Base-by-base conservation (phyloP, 805 yeast species). In the Monosporozyma aerobia region DNA sequence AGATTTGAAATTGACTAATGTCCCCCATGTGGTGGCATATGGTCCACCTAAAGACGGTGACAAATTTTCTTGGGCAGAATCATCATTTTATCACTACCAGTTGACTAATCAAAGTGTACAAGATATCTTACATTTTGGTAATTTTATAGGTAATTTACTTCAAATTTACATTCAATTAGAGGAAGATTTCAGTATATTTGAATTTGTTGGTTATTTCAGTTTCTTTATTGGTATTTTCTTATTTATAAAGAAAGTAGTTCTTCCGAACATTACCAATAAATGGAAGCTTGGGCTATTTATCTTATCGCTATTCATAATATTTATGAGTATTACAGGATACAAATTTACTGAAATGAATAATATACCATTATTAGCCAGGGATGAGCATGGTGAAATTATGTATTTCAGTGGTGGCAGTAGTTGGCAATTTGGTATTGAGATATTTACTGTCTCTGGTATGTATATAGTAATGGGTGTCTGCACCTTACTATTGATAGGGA, bases 401-500 rank as follows among this genome's bases (percentile, higher is more conserved):
- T 75, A 72, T 58, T 75, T 83, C 52, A 77, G 85, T 53, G 88
- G 88, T 13, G 89, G 87, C 3, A 66, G 69, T 3, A 78, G 76
- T 52, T 81, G 81, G 73, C 92, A 85, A 67, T 81, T 85, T 66
- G 92, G 94, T 0, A 68, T 78, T 3, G 95, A 87, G 62, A 74
- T 82, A 3, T 61, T 81, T 4, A 64, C 83, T 2, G 76, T 84
- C 7, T 75, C 79, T 2, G 63, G 60, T 1, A 70, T 78, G 56
- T 87, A 86, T 59, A 56, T 76, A 5, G 58, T 68, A 0, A 69
- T 85, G 57, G 79, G 77, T 0, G 50, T 67, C 0, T 54, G 74
- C 4, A 50, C 78, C n/a, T 59, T 78, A 10, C 50, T 62, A 0
- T 63, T 85, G 45, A 69, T 78, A 4, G 60, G 56, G 61, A 52